These are phyloP conservation scores for Alternaria angustiovoidea DNA, from an alignment of 2,329 filamentous ascomycete genomes.

Conservation along the genomic window DNA sequence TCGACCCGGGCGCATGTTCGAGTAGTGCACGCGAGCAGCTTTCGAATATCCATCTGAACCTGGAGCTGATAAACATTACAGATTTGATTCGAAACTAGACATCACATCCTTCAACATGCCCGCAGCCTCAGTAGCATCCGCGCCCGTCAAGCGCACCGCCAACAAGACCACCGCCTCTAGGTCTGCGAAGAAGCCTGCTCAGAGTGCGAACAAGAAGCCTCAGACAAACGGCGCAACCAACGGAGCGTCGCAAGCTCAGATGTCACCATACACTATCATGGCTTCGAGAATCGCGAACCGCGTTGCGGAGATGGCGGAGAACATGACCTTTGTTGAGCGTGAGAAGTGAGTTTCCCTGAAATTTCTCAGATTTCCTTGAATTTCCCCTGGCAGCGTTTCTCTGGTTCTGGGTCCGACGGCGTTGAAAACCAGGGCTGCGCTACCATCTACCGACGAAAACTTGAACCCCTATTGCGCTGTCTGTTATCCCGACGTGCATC, in stretches of 20 bases:
- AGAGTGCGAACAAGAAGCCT: conserved; percentile 25
- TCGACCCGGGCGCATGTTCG: conserved; percentile 12
- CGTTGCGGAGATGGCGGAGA: conserved; percentile 62
- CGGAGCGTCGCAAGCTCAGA: conserved; percentile 33
- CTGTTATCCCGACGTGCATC: background rate
- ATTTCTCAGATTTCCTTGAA: background rate
- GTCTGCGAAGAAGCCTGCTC: conserved; percentile 37
- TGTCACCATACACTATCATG: conserved; percentile 61
- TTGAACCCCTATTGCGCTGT: background rate
- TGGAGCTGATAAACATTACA: conserved; percentile 9
- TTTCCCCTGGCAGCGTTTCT: background rate
- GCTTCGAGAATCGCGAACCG: conserved; percentile 59
- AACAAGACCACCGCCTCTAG: conserved; percentile 43
- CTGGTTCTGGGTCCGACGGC: conserved; percentile 20
- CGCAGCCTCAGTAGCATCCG: conserved; percentile 45
- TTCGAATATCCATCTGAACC: background rate
- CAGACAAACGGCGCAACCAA: conserved; percentile 40
- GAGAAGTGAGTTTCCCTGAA: conserved; percentile 39
- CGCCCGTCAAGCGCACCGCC: conserved; percentile 43
- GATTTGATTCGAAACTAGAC: background rate
- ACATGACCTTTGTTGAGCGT: conserved; percentile 61
- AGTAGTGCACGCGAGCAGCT: conserved; percentile 32
- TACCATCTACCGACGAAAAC: background rate
- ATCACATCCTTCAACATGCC: conserved; percentile 35
- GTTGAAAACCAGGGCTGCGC: conserved; percentile 9